Evolutionary conservation across 1,139 yeast species (phyloP), one percentile per base, ranked within the genome.

Genomic region (Petasospora fabianii): DNA sequence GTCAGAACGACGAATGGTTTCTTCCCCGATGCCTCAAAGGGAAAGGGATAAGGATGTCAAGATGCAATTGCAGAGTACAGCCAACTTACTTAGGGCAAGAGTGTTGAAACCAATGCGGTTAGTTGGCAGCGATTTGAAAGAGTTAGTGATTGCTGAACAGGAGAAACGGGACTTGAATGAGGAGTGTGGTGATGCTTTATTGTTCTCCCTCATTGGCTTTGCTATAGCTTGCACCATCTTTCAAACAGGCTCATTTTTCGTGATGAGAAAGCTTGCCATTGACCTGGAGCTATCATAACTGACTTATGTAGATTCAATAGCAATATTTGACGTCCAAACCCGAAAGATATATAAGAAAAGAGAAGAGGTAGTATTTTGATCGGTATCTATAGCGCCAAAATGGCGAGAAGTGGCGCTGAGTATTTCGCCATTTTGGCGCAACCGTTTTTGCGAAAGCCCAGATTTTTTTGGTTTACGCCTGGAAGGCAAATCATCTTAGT

Each of bases 141-240:
- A 10, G 12, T 6, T 19, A 9, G 19, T 33, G 19, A 4, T 7
- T 9, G 9, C 10, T 8, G 56, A 52, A 31, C 22, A 24, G 5
- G 33, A 39, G 19, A 28, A 42, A 14, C 28, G 56, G 31, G 45
- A 53, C 36, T 33, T 44, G 15, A 53, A 51, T 32, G 56, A 54
- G 35, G 28, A 35, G 2, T 37, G 46, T 8, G 39, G 28, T 10
- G 35, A 34, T 6, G 28, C 24, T 12, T 21, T 43, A 27, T 15
- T 33, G 6, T 24, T 14, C 18, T 31, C 38, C 12, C 7, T 45
- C 6, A 19, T 38, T 4, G 12, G 24, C 10, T 36, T 40, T 28
- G 39, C 41, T 15, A 15, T 38, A 24, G 24, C 41, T 27, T 32
- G 34, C 27, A 34, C 38, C n/a, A 31, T 37, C 20, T 29, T 39